Evolutionary conservation across 2,329 filamentous ascomycete genomes (phyloP), one percentile per base, ranked within the genome.

Genomic region (Neobulgaria alba): DNA sequence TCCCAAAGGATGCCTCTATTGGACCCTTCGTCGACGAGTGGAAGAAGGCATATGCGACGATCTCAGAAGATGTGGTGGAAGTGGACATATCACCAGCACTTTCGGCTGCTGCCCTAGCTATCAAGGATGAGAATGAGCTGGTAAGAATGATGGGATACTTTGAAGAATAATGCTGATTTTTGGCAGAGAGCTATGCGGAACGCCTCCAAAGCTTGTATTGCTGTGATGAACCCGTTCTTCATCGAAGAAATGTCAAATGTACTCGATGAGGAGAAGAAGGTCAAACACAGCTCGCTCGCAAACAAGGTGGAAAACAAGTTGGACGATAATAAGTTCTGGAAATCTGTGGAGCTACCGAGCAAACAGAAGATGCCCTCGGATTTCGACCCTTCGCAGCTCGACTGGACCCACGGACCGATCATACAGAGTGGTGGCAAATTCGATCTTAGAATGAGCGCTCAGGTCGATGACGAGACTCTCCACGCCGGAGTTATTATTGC

Each of bases 201-300:
- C 53, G 88, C 90, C 3, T 92, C 92, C 41, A 85, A 92, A 59
- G 90, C 92, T 34, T 95, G 89, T 54, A 90, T 93, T 51, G 89
- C 88, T 43, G 71, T 96, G 45, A 93, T 96, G 81, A 87, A 87
- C 37, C 87, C 90, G 45, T 98, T 92, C 64, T 96, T 96, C 62
- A 81, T 98, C 51, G 92, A 98, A 59, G 89, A 95, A 62, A 96
- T 98, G 89, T 95, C 90, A 37, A 83, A 85, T 54, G 83, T 96
- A 38, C 77, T 98, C 45, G 92, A 98, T 58, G 83, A 89, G 52
- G 93, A 96, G 63, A 95, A 95, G 71, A 95, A 95, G 61, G 87
- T 96, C 59, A 92, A 88, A 49, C 92, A 98, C 65, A 85, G 82
- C 50, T 73, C 75, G 2, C 73, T 98, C 5, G 80, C 85, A n/a